phyloP scores from a whole-genome alignment of 2,329 filamentous ascomycete genomes.

The Torrubiella hemipterigena region DNA sequence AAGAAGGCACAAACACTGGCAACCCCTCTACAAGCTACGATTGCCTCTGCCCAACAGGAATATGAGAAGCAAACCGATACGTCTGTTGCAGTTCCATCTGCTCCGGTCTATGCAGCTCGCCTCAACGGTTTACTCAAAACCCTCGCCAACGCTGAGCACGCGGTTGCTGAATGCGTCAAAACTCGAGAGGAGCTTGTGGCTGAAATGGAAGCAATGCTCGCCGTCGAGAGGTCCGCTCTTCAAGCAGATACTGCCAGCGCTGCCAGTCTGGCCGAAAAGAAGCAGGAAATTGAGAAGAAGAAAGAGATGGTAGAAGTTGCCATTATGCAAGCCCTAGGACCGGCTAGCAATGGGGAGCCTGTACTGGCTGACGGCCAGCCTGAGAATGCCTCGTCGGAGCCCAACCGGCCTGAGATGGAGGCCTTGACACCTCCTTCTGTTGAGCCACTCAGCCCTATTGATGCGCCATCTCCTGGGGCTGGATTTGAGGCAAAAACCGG shows the following conservation, averaged over 20 bases:
- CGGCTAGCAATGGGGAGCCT: constrained; percentile 38
- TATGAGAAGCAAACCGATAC: constrained; percentile 76
- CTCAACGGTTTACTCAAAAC: constrained; percentile 83
- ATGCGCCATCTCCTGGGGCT: constrained; percentile 8
- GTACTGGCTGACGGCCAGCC: constrained; percentile 34
- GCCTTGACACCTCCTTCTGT: constrained; percentile 51
- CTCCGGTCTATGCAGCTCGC: constrained; percentile 83
- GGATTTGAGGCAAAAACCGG: constrained; percentile 8
- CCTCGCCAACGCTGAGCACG: constrained; percentile 76
- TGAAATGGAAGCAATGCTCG: constrained; percentile 72
- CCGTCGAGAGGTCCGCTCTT: constrained; percentile 58
- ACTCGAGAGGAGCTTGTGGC: constrained; percentile 66
- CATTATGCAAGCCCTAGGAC: constrained; percentile 74
- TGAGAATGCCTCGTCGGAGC: constrained; percentile 41
- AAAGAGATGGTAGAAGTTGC: constrained; percentile 83
- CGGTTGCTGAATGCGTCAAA: constrained; percentile 81
- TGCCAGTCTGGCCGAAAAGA: constrained; percentile 53
- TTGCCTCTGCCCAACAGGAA: constrained; percentile 64
- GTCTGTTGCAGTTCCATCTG: constrained; percentile 54
- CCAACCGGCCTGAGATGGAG: constrained; percentile 70
- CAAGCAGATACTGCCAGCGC: constrained; percentile 56
- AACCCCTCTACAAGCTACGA: constrained; percentile 51
- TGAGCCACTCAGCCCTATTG: constrained; percentile 11
- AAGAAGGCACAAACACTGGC: constrained; percentile 63
- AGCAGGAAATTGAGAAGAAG: constrained; percentile 62